phyloP scores from a whole-genome alignment of 2,329 filamentous ascomycete species.

The Neonectria faginata region DNA sequence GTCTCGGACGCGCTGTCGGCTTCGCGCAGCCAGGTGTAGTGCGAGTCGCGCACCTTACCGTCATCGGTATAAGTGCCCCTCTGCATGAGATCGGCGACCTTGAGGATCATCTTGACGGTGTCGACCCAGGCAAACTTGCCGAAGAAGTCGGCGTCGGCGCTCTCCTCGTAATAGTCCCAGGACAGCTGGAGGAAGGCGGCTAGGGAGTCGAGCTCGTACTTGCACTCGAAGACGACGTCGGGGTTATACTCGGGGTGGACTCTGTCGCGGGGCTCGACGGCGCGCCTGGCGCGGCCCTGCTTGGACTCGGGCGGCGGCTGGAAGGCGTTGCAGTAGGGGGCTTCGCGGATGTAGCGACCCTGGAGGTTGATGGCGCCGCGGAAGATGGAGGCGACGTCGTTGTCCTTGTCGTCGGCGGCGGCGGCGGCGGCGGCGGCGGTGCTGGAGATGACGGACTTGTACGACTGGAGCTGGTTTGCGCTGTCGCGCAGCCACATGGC shows the following conservation, averaged over 20 bases:
- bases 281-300: conserved; percentile 37
- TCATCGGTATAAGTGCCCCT: conserved; percentile 77
- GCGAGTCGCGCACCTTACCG: conserved; percentile 66
- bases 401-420: conserved; percentile 60
- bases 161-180: conserved; percentile 82
- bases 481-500: conserved; percentile 95
- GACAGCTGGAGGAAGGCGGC: conserved; percentile 87
- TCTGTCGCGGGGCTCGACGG: conserved; percentile 59
- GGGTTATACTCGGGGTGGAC: conserved; percentile 74
- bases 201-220: conserved; percentile 93
- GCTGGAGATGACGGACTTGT: conserved; percentile 70
- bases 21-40: conserved; percentile 81
- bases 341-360: conserved; percentile 74
- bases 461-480: conserved; percentile 82
- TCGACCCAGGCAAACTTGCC: conserved; percentile 77
- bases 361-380: conserved; percentile 83
- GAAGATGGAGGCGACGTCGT: conserved; percentile 72
- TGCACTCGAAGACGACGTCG: conserved; percentile 88
- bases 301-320: conserved; percentile 83
- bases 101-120: conserved; percentile 77
- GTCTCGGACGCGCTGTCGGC: conserved; percentile 85
- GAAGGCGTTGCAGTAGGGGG: conserved; percentile 94
- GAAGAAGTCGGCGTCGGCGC: conserved; percentile 79
- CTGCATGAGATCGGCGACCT: conserved; percentile 76
- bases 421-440: too few relatives aligned